A percentile compares a stretch with the other conserved stretches of the same genome.
Conservation (phyloP, 257 asterid species). For the Nicotiana tabacum region DNA sequence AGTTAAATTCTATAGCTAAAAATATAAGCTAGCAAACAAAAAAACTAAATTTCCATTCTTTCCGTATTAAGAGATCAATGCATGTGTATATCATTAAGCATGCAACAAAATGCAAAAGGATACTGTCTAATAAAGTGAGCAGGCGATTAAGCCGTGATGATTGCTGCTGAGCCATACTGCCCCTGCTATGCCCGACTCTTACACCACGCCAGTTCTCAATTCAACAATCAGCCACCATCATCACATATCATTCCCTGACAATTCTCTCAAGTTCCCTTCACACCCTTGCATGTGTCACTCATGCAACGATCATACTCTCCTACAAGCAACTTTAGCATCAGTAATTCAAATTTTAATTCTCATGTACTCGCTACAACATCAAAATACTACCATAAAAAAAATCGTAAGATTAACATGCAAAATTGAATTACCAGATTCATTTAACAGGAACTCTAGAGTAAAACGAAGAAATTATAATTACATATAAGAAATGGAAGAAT, state of each 20-base stretch:
- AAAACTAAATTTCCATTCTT: neutral
- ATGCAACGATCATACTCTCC: conserved; percentile 11
- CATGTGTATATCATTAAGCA: neutral
- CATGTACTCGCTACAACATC: neutral
- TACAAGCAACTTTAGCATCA: conserved; percentile 9
- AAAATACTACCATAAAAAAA: neutral
- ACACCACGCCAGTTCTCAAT: conserved; percentile 28
- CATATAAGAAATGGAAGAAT: neutral
- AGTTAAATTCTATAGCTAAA: neutral
- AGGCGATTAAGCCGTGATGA: conserved; percentile 93
- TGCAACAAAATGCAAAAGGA: conserved; percentile 38
- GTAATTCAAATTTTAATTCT: conserved; percentile 2
- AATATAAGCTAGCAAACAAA: neutral
- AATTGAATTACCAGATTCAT: neutral
- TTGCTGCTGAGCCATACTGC: conserved; percentile 82
- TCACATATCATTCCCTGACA: conserved; percentile 15
- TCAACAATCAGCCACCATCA: conserved; percentile 22
- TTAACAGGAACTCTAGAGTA: neutral
- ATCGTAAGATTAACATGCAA: neutral
- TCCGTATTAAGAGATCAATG: neutral
- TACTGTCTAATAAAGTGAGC: conserved; percentile 95
- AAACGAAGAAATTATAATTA: neutral
- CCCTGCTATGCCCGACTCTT: conserved; percentile 16
- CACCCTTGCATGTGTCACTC: conserved; percentile 30
- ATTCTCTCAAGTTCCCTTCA: conserved; percentile 13